phyloP scores from a whole-genome alignment of 108 stramenopile genomes.

The Skeletonema menzelii region DNA sequence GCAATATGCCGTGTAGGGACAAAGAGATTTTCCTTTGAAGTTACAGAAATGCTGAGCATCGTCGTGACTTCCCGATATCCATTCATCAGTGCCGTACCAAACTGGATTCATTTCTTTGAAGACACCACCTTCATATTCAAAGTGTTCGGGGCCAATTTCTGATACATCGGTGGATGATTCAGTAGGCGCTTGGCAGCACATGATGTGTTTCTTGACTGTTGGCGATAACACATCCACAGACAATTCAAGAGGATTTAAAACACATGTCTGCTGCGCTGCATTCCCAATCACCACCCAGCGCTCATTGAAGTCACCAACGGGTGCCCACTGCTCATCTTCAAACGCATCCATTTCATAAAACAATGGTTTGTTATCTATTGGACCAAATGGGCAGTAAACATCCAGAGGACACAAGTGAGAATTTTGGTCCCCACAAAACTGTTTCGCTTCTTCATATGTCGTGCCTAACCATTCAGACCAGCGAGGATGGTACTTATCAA shows the following conservation, averaged over 20 bases:
- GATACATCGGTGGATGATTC: not conserved
- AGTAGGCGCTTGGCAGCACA: not conserved
- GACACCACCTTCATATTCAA: not conserved
- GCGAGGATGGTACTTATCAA: not conserved
- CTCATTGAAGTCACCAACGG: slow-evolving; percentile 7
- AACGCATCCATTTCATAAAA: slow-evolving; percentile 22
- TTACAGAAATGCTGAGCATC: not conserved
- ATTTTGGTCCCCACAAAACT: slow-evolving; percentile 13
- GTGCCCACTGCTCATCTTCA: slow-evolving; percentile 31
- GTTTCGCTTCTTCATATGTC: slow-evolving; percentile 6
- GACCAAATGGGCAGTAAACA: slow-evolving; percentile 29
- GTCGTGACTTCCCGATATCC: not conserved
- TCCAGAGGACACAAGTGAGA: slow-evolving; percentile 17
- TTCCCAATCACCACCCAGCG: slow-evolving; percentile 25
- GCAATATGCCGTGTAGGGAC: not conserved
- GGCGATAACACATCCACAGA: not conserved
- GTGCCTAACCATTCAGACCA: slow-evolving; percentile 22
- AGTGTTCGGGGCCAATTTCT: not conserved
- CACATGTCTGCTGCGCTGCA: slow-evolving; percentile 1
- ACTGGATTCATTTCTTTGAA: not conserved
- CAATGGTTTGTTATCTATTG: slow-evolving; percentile 13
- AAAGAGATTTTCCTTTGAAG: not conserved
- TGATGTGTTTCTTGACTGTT: not conserved
- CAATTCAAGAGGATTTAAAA: not conserved
- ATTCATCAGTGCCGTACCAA: not conserved